A percentile compares a stretch with the other conserved stretches of the same genome.
phyloP scores from a whole-genome alignment of 805 yeast species.

The Hanseniaspora jakobsenii region DNA sequence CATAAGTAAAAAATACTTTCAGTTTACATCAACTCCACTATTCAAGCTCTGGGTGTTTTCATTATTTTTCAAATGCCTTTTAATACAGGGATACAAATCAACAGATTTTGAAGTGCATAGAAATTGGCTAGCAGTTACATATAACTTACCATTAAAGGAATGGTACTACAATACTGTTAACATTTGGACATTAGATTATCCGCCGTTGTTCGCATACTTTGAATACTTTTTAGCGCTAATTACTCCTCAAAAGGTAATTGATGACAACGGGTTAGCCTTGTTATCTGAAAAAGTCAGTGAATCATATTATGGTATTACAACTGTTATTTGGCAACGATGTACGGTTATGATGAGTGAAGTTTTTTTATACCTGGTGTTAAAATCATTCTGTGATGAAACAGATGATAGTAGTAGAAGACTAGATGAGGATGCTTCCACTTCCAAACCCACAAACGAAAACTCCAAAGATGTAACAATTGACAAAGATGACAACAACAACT shows the following conservation, averaged over 20 bases:
- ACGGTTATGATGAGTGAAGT: conserved; percentile 73
- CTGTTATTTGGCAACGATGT: conserved; percentile 65
- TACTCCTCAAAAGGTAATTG: conserved; percentile 49
- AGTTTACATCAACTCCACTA: conserved; percentile 34
- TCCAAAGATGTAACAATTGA: too few relatives aligned
- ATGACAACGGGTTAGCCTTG: conserved; percentile 70
- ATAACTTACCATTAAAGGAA: conserved; percentile 52
- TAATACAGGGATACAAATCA: conserved; percentile 75
- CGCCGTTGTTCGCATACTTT: conserved; percentile 94
- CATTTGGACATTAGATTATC: conserved; percentile 94
- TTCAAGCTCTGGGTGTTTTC: conserved; percentile 60
- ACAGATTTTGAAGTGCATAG: conserved; percentile 97
- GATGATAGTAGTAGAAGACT: too few relatives aligned
- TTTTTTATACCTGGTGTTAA: conserved; percentile 51
- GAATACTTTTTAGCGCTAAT: conserved; percentile 68
- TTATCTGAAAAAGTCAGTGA: conserved; percentile 30
- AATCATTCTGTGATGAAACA: conserved; percentile 54
- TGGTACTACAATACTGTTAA: conserved; percentile 77
- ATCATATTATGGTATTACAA: conserved; percentile 66
- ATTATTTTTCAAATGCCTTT: conserved; percentile 44
- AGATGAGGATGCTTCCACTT: too few relatives aligned
- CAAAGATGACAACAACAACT: too few relatives aligned
- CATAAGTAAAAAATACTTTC: conserved; percentile 7
- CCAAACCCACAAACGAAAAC: too few relatives aligned
- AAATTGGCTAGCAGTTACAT: conserved; percentile 90